Evolutionary conservation across 176 grass and related monocot species (phyloP), one percentile per base, ranked within the genome.

Genomic region (Paspalum vaginatum): DNA sequence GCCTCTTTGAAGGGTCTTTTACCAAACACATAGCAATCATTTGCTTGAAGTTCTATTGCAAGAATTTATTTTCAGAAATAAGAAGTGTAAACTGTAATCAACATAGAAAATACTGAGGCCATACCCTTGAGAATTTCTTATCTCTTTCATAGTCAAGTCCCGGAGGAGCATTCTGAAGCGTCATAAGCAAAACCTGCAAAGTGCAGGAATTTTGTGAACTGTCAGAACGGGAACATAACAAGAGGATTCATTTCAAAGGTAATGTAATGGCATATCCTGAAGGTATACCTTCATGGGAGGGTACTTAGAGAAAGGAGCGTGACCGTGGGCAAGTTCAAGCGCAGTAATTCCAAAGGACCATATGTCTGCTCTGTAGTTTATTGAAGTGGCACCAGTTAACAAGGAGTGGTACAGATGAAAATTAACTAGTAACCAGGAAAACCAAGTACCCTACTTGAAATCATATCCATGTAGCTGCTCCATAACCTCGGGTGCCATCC

Each of bases 331-430:
- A 77, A 99, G 96, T 87, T 99, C 96, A 77, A 99, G 88, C 72
- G 92, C 96, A 62, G 96, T 99, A 73, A 99, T 99, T 83, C 96
- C 96, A 85, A 99, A 99, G 49, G 96, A 95, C 96, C 96, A 99
- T 85, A 95, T 93, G 56, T 99, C 96, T 87, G 92, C 96, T 87
- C 96, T 99, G 83, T 74, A 87, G 53, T 86, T 77, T 79, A 67
- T 86, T 84, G 68, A 65, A 80, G 25, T 44, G 64, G 14, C 38
- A 62, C 56, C 15, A n/a, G 37, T 75, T 70, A 64, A 85, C 54
- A 83, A 66, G 74, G 27, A 64, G 20, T 39, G 22, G n/a, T n/a
- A n/a, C 14, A 22, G 51, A 55, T 26, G 62, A 67, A 79, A 26
- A 79, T 25, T 22, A 25, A 4, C 25, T 7, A 7, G n/a, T 22